Evolutionary conservation across 306 rosid genomes (phyloP).

Genomic region (Citrullus mucosospermus): DNA sequence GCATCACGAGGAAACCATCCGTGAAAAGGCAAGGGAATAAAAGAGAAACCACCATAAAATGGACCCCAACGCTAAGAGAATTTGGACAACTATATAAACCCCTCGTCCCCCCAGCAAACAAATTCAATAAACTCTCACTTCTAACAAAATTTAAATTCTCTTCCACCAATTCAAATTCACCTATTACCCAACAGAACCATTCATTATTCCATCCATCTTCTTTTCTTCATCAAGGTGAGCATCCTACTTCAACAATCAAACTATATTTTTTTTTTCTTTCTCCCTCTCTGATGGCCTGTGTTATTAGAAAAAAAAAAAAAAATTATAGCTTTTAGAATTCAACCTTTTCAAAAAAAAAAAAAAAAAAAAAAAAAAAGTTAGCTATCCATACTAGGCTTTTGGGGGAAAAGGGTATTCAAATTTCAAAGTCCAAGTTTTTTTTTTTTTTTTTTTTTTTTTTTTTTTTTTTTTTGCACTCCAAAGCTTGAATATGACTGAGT

Average conservation of each 20-base stretch:
- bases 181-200: not conserved
- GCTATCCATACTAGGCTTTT: not conserved
- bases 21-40: conserved; percentile 23
- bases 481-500: not conserved
- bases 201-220: not conserved
- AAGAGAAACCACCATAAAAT: conserved; percentile 24
- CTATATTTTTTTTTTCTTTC: not conserved
- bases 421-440: not conserved
- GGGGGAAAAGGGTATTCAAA: not conserved
- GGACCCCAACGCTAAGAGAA: conserved; percentile 6
- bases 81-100: conserved; percentile 45
- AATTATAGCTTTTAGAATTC: not conserved
- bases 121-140: conserved; percentile 29
- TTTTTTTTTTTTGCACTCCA: conserved; percentile 5
- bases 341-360: too few species aligned
- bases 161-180: not conserved
- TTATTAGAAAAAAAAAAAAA: not conserved
- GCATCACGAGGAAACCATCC: conserved; percentile 15
- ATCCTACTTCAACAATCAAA: not conserved
- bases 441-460: not conserved
- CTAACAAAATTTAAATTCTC: not conserved
- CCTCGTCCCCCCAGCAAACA: conserved; percentile 20
- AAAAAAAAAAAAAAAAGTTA: not conserved
- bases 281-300: not conserved
- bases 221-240: conserved; percentile 6